Base-by-base conservation (phyloP, 1,284 basidiomycete species). In the Heterobasidion irregulare region DNA sequence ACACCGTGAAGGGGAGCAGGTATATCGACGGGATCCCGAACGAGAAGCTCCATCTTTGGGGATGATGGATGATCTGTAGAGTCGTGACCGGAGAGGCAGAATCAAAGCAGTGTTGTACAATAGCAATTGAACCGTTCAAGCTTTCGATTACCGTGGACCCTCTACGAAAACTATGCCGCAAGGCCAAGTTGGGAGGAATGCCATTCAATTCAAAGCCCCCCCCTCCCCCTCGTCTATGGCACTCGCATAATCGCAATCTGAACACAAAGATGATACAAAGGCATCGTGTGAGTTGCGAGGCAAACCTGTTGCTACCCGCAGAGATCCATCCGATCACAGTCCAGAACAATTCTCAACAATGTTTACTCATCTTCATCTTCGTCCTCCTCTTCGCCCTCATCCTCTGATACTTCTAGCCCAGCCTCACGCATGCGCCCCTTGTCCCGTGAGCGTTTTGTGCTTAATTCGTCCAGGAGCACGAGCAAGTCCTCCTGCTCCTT, bases 401-500 rank as follows among this genome's bases (percentile, higher is more conserved):
- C 94, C 54, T 97, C 95, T 1, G 90, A 94, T 8, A 98, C 94
- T 32, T 94, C 92, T 64, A 92, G 61, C 0, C 89, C 90, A 18
- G 81, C 82, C 52, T 79, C 80, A 61, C 78, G 75, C 75, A 98
- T 81, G 61, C 75, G 74, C 47, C 70, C 77, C 73, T 98, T 98
- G 68, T 98, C 95, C 59, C 74, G 75, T 68, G 82, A 82, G 52
- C 94, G 77, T 72, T 98, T 98, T 62, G 77, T 80, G 50, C 83
- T 90, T 53, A 98, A 73, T 70, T 99, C 97, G 64, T 99, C 97
- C 3, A 99, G 75, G 38, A 98, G 73, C 0, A 99, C 94, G 2
- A 99, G 76, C 54, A 99, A 68, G 69, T 98, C 94, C 68, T 97
- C 94, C 65, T 96, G 93, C 67, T 98, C 94, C 72, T 94, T 95